Evolutionary conservation across 1,139 yeast species (phyloP), one percentile per base, ranked within the genome.

Genomic region (Lodderomyces theae): DNA sequence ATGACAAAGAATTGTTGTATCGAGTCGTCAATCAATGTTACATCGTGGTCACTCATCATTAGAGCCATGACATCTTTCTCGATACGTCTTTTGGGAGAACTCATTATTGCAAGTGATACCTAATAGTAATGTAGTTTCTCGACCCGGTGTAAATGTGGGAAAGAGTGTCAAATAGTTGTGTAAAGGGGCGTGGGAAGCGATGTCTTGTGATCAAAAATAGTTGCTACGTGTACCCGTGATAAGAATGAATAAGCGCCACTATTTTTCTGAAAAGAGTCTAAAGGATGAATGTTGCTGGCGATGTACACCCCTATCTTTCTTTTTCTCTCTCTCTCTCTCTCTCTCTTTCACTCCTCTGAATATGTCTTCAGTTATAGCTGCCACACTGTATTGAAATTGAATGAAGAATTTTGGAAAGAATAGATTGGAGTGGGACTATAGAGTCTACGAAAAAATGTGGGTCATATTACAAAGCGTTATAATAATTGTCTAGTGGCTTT

Each of bases 41-140:
- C 97, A 45, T 89, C 95, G 60, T 83, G 94, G 63, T 88, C 95
- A 66, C 96, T 86, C 96, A 88, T 89, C 67, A 92, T 85, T 76
- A 92, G 73, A 61, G 89, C 94, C 96, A 88, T 90, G 43, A 92
- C 97, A 63, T 92, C 98, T 34, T 95, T 87, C 60, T 90, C 97
- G 53, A 92, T 90, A 51, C 98, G 79, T 69, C 96, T 81, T 57
- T 83, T 86, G 21, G 90, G 85, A 32, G 86, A 79, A 61, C 87
- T 81, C 77, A 72, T 72, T 11, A 7, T 26, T 24, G 12, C 5
- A 28, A n/a, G n/a, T 17, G 8, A n/a, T 16, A 17, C 17, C 11
- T 18, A 31, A n/a, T 5, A 3, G 12, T 15, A 5, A 15, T 11
- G 13, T 13, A n/a, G n/a, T n/a, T n/a, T n/a, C n/a, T n/a, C n/a